Percentiles rank a stretch among this genome's conserved stretches.
Evolutionary conservation across 352 stramenopile species (phyloP).

Genomic region (Discostella stelligera): DNA sequence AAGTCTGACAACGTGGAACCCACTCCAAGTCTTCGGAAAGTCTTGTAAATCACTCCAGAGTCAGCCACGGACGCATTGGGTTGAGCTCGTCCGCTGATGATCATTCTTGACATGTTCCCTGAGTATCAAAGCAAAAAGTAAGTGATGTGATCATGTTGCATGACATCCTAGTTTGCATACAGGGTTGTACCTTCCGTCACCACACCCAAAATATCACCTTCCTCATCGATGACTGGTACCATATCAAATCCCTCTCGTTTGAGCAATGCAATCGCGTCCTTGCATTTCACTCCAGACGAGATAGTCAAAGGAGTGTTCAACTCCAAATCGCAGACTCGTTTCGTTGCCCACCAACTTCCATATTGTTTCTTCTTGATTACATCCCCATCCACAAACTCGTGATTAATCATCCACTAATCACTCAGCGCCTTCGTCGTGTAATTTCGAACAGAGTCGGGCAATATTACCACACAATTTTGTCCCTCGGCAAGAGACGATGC

Average conservation of each 20-base stretch:
- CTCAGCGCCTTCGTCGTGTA: slow-evolving; percentile 98
- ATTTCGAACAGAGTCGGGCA: slow-evolving; percentile 94
- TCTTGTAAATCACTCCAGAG: slow-evolving; percentile 90
- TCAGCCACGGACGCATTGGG: slow-evolving; percentile 87
- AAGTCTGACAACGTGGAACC: slow-evolving; percentile 89
- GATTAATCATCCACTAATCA: slow-evolving; percentile 91
- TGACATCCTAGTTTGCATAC: slow-evolving; percentile 40
- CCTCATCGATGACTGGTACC: slow-evolving; percentile 81
- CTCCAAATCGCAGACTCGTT: slow-evolving; percentile 80
- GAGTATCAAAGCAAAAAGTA: neutral
- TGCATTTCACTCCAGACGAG: slow-evolving; percentile 87
- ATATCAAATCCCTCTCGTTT: slow-evolving; percentile 91
- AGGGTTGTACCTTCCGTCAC: slow-evolving; percentile 87
- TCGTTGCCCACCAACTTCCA: slow-evolving; percentile 92
- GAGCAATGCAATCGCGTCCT: slow-evolving; percentile 92
- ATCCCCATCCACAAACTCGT: slow-evolving; percentile 79
- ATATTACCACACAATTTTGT: slow-evolving; percentile 92
- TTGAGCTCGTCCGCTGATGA: slow-evolving; percentile 88
- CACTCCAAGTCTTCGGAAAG: slow-evolving; percentile 92
- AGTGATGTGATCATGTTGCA: neutral
- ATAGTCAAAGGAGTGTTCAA: slow-evolving; percentile 88
- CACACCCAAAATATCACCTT: slow-evolving; percentile 86
- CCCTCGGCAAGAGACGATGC: slow-evolving; percentile 86
- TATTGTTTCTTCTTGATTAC: slow-evolving; percentile 81
- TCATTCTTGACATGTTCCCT: slow-evolving; percentile 87